These are phyloP conservation scores for Populus hybrid DNA, from an alignment of 441 rosid genomes.

Conservation along the genomic window DNA sequence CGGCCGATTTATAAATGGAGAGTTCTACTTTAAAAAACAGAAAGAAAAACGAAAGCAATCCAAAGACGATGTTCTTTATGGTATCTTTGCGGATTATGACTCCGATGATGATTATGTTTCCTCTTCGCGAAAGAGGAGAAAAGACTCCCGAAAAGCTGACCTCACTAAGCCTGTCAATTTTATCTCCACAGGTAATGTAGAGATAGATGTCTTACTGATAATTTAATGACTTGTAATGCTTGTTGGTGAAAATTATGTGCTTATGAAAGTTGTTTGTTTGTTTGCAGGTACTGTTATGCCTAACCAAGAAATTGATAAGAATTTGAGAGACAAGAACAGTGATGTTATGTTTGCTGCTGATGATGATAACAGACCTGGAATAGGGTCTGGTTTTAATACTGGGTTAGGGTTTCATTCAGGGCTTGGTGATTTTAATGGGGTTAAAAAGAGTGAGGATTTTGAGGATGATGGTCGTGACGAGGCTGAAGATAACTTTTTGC, in stretches of 20 bases:
- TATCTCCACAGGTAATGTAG: slow-evolving; percentile 57
- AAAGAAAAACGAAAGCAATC: slow-evolving; percentile 44
- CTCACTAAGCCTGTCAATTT: slow-evolving; percentile 74
- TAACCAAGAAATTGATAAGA: slow-evolving; percentile 57
- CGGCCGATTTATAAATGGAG: slow-evolving; percentile 16
- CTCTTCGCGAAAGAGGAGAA: slow-evolving; percentile 44
- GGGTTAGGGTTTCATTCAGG: slow-evolving; percentile 32
- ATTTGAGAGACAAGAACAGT: slow-evolving; percentile 35
- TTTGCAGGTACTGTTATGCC: slow-evolving; percentile 56
- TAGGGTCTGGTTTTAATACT: slow-evolving; percentile 40
- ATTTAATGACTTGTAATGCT: no score
- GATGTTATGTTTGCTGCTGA: slow-evolving; percentile 35
- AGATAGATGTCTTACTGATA: background rate
- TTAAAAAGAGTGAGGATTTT: slow-evolving; percentile 11
- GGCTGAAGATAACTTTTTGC: slow-evolving; percentile 44
- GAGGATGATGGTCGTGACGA: slow-evolving; percentile 21
- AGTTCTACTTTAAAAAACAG: background rate
- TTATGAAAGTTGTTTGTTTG: background rate
- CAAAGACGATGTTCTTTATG: slow-evolving; percentile 64
- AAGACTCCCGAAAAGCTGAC: slow-evolving; percentile 48
- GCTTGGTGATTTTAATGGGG: slow-evolving; percentile 18
- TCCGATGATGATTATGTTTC: slow-evolving; percentile 27
- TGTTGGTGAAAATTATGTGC: background rate
- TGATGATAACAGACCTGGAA: slow-evolving; percentile 47
- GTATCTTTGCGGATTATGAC: slow-evolving; percentile 67